Base-by-base conservation (phyloP, 73 alveolate species). In the Effrenium voratum region DNA sequence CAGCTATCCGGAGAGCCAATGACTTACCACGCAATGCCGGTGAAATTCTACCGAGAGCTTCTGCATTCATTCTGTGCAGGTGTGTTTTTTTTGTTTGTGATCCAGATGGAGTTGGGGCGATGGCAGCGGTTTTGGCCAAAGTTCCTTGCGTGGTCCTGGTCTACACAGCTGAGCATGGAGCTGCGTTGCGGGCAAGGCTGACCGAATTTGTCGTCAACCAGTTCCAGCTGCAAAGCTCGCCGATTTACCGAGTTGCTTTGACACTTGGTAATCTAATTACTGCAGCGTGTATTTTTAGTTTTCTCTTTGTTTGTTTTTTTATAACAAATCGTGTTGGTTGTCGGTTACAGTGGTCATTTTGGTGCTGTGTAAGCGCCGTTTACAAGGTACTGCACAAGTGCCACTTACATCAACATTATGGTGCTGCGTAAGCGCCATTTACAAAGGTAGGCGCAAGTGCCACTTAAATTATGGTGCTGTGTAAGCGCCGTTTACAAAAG, bases 111-210 rank as follows among this genome's bases (percentile, higher is more conserved):
- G 83, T 72, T 5, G 83, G 83, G 36, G 32, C 50, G 50, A 32
- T 72, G 83, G 83, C 83, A 34, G 83, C 83, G 34, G 30, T 72
- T 5, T 30, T 72, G 1, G 32, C 83, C 46, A 72, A 72, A 72
- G 47, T 70, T 24, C 81, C 81, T 34, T 70, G 81, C 47, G 81
- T 70, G 81, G 47, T 47, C 24, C 3, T 70, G 49, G 81, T 70
- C 49, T 70, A 70, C 83, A 72, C 50, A 5, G 83, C 83, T 26
- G 46, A 32, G 83, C 83, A 72, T 72, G 83, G 34, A 72, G 52
- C 50, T 72, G 83, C 83, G 32, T 72, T 72, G 83, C 83, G 83
- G 83, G 16, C 49, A 30, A 72, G 49, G 83, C 83, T 72, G 30
- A 36, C 36, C 8, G 83, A 72, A 49, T 36, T 34, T 72, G 52